Evolutionary conservation across 352 stramenopile species (phyloP), one percentile per base, ranked within the genome.

Genomic region (Nothophytophthora sp.): DNA sequence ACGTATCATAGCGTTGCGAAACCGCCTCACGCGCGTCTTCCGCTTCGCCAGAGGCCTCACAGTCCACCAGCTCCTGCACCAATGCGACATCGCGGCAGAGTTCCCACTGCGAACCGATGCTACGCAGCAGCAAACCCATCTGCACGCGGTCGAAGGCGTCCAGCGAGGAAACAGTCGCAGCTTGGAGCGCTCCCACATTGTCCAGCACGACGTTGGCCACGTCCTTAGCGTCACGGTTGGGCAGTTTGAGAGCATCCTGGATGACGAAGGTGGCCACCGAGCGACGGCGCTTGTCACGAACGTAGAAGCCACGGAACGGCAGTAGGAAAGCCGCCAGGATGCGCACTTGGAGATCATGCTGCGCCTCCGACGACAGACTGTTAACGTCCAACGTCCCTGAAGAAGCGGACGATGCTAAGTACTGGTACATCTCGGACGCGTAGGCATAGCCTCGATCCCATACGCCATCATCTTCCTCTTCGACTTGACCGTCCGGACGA

Each of bases 231-330:
- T 90, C 74, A 9, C 75, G 73, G 25, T 72, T 86, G 10, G 69
- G 62, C 7, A 86, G 46, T 61, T 92, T 92, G 30, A 92, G 73
- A 2, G 59, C 70, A 22, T 92, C 81, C 39, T 78, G 74, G 12
- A 92, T 60, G 27, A 89, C 73, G 6, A 81, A 67, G 0, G 53
- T 54, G 8, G 78, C 66, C 24, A 88, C 25, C 15, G 48, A 64
- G 20, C 76, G 63, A 24, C 75, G 60, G 8, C 74, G 73, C 47
- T 87, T 88, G 18, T 84, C 59, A 3, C 76, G 33, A 18, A 87
- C 57, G 47, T 69, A 76, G 34, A 79, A 63, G n/a, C 50, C 55
- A 19, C 68, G 54, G 22, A 88, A 71, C 10, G 81, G 78, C 25
- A 88, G 54, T 51, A 92, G 48, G 8, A 85, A 70, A 2, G 76